Base-by-base conservation (phyloP, 306 rosid genomes). In the Luffa acutangula region DNA sequence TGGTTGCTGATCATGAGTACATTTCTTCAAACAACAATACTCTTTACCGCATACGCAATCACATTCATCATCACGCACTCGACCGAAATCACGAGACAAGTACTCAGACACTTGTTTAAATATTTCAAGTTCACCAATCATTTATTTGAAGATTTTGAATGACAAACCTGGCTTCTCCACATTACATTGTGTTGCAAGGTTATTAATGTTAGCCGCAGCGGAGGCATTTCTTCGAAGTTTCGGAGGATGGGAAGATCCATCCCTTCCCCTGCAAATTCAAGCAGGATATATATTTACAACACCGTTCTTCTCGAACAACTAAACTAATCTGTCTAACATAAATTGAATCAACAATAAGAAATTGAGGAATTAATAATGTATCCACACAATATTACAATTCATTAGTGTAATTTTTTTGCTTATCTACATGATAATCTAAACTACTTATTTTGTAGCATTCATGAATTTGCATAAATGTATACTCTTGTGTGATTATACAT, bases 211-310 rank as follows among this genome's bases (percentile, higher is more conserved):
- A 80, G 96, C 90, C 3, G 97, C 69, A 43, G 97, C 91, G 78
- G 96, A 88, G 80, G 97, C 94, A 77, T 93, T 90, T 85, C 97
- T 89, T 20, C 96, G 91, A 54, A 96, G 94, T 83, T 76, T 89
- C 18, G 96, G 87, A 82, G 85, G 88, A 82, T 76, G 77, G 53
- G 75, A 81, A 70, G 86, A 84, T 64, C 86, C 84, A 78, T 91
- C 97, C 58, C 59, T 1, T 39, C 88, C 90, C 87, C 98, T 93
- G 86, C 75, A 80, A 63, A 58, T 54, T 74, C 14, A 80, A 78
- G 49, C 63, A 36, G 17, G 14, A 51, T 13, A 33, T 53, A 33
- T 34, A 74, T 51, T 36, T 7, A 33, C 37, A 49, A 42, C 25
- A 43, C 14, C 76, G 18, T 10, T 45, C 34, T 62, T 41, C 73